A percentile compares a stretch with the other conserved stretches of the same genome.
Conservation (phyloP, 2,329 filamentous ascomycete species). For the Colletotrichum cuscutae region DNA sequence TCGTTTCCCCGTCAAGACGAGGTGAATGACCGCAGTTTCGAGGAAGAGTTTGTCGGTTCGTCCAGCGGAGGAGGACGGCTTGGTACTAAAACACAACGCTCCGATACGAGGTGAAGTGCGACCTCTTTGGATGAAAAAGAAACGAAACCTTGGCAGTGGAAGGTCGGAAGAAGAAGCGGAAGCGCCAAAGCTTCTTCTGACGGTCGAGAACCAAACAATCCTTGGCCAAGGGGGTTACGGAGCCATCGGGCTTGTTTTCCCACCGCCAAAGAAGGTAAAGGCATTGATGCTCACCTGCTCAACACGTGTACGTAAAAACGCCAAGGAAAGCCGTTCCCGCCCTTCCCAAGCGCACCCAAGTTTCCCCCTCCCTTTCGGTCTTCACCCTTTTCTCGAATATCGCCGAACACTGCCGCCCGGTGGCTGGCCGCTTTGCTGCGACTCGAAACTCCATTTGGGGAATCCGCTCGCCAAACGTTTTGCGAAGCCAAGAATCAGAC, state of each 20-base stretch:
- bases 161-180: conserved; percentile 14
- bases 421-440: background rate
- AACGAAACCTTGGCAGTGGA: background rate
- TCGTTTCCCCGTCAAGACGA: conserved; percentile 11
- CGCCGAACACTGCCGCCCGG: background rate
- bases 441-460: conserved; percentile 1
- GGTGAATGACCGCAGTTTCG: background rate
- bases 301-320: conserved; percentile 21
- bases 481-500: conserved; percentile 16
- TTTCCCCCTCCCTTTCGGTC: background rate
- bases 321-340: conserved; percentile 13
- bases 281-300: conserved; percentile 3
- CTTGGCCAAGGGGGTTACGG: background rate
- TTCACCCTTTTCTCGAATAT: background rate
- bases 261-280: background rate
- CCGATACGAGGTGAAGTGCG: background rate
- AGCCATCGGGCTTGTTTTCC: conserved; percentile 1
- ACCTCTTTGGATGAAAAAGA: background rate
- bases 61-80: background rate
- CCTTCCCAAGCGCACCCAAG: background rate
- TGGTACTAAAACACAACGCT: background rate
- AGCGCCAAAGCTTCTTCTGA: background rate
- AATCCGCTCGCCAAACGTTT: conserved; percentile 13
- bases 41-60: background rate
- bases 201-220: conserved; percentile 1